Base-by-base conservation (phyloP, 1,284 basidiomycete species). In the Trichosporon sp. region DNA sequence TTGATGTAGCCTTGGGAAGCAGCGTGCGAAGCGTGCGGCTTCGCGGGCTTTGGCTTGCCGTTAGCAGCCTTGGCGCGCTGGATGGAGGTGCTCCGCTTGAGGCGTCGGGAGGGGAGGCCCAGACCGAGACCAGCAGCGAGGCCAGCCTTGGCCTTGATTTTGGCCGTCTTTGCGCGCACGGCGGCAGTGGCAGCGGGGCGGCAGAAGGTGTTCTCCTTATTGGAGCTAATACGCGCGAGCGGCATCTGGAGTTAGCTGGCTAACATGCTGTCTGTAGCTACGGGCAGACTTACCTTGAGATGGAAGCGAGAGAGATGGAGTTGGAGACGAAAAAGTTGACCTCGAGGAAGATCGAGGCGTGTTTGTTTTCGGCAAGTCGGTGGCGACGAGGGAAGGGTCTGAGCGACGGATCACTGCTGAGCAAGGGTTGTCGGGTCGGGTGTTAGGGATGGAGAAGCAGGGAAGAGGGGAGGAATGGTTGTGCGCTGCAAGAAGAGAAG, bases 171-270 rank as follows among this genome's bases (percentile, higher is more conserved):
- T 7, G 51, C 51, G 65, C 68, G 65, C 16, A 67, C 48, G 16
- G 56, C 72, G 70, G 43, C 21, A 65, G 56, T 69, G 70, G 43
- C 21, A 65, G 72, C 31, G 71, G 68, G 65, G 68, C 70, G 69
- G 46, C 40, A 31, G 68, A 46, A 40, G 31, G 69, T 65, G 71
- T 76, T 76, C 66, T 76, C 76, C 68, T 77, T 77, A 74, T 79
- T 78, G 48, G 76, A 76, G 54, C 69, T 68, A 43, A 68, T 64
- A 56, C 71, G 71, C 32, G 61, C 37, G 71, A 68, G 56, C 56
- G 65, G 51, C 51, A 48, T 31, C 56, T 38, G 59, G 66, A 3
- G 32, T 63, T 16, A 63, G 59, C 59, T 37, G 1, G 11, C 26
- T 1, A 11, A 1, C 14, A 6, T 16, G 6, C 10, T 7, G 3